Conservation (phyloP, 1,284 basidiomycete genomes). For the Apiotrichum porosum region DNA sequence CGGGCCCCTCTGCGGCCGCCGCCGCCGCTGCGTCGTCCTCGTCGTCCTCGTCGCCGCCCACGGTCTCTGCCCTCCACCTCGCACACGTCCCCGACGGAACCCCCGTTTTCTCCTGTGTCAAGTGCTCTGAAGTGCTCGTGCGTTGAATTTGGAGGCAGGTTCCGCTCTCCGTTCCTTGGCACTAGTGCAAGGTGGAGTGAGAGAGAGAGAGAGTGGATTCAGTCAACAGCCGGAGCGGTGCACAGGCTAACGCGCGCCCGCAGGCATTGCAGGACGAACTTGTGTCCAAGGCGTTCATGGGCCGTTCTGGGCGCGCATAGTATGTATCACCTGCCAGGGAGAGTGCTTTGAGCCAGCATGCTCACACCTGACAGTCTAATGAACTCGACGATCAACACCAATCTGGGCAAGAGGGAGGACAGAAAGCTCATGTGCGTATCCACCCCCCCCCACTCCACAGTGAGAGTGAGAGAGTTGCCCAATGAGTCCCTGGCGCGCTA, state of each 20-base stretch:
- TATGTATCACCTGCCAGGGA: conserved; percentile 19
- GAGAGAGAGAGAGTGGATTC: no score
- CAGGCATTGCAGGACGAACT: conserved; percentile 48
- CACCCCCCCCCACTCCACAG: no score
- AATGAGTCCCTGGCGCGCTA: no score
- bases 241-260: no score
- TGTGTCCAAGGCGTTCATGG: conserved; percentile 46
- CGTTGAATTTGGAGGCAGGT: conserved; percentile 1
- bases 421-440: conserved; percentile 39
- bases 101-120: conserved; percentile 40
- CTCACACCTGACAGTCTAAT: conserved; percentile 31
- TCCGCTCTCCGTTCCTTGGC: no score
- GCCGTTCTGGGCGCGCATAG: conserved; percentile 46
- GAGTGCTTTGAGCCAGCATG: no score
- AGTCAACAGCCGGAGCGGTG: no score
- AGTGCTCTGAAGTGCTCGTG: conserved; percentile 40
- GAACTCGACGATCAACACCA: conserved; percentile 48
- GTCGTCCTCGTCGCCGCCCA: no score
- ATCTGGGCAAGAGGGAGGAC: conserved; percentile 42
- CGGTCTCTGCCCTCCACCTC: conserved; percentile 22
- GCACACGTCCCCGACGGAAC: conserved; percentile 37
- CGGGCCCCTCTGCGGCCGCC: no score
- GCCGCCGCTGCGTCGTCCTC: background rate
- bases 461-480: no score
- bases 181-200: no score